Evolutionary conservation across 768 basidiomycete species (phyloP), one percentile per base, ranked within the genome.

Genomic region (Pleurotus pulmonarius): DNA sequence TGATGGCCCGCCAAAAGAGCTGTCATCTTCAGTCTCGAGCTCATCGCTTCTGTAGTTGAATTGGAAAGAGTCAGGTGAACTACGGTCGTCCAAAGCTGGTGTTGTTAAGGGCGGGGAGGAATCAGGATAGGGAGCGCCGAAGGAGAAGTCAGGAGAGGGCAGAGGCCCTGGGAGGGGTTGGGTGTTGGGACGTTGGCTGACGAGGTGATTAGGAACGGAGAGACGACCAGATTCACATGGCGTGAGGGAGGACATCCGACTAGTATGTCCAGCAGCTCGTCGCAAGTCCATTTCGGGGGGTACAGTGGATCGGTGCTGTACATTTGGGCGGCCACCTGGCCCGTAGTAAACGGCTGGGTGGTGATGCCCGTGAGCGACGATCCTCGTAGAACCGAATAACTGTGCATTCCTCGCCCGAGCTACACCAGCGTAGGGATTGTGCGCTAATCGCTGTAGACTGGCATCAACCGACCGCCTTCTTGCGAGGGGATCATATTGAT

Each of bases 131-230:
- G 51, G 51, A 8, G 78, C 76, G 57, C 85, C 85, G 60, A 87
- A 87, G 46, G 82, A 82, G 72, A 83, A 87, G 55, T 78, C 79
- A 40, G 83, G 83, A 4, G 76, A 75, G 1, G 85, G 85, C 15
- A 87, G 73, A 4, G 85, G 85, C 2, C 85, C 85, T 7, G 83
- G 70, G 58, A 83, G 67, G 56, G 74, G 74, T 45, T 53, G 51
- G 8, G 76, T 67, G 8, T 71, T 67, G 9, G 74, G 63, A 38
- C 85, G 79, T 5, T 80, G 73, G 25, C 78, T 72, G 55, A 82
- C 65, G 5, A 80, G 68, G 61, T 77, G 83, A 82, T 79, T 18
- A 79, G 66, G 25, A 12, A 43, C 49, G 22, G 79, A 79, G 12
- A 73, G 73, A 40, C 81, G 75, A 20, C 73, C 66, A 1, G 71